Base-by-base conservation (phyloP, 495 filamentous ascomycete genomes). In the Aspergillus conjunctus region DNA sequence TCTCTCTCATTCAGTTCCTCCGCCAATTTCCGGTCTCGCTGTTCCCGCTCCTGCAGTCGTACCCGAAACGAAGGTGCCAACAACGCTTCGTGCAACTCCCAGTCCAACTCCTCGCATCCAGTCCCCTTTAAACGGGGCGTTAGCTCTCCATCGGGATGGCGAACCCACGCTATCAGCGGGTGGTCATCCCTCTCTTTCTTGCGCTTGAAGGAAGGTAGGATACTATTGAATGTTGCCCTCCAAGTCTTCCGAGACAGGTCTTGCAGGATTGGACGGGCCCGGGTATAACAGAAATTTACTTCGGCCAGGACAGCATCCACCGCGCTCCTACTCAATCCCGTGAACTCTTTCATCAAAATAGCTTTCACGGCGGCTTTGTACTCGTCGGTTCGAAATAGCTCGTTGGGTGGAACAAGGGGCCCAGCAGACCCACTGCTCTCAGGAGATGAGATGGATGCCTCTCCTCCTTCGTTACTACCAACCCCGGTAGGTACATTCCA, bases 261-360 rank as follows among this genome's bases (percentile, higher is more conserved):
- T 26, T 87, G 84, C 14, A 98, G 83, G 0, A 84, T 90, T 39
- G 85, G 84, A 33, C 92, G 82, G 4, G 91, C 87, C n/a, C 86
- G 83, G 4, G 85, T 81, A 67, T 98, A 98, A 32, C 87, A 91
- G 71, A 89, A 90, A 70, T 98, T 98, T 65, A 83, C 83, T 70
- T 98, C 94, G 21, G 93, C 93, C 49, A 98, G 80, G 2, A 98
- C 92, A 8, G 88, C 93, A 43, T 90, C 87, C 64, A 98, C 87
- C 4, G 91, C 85, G 46, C 91, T 93, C 55, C 83, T 85, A 34
- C 88, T 88, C 12, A 98, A 76, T 20, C 83, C 85, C 62, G 86
- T 90, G 78, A 97, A 98, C 70, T 98, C 94, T 48, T 91, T 88
- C 66, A 73, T 76, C 59, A 90, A 71, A 10, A 75, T 68, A 32